Evolutionary conservation across 345 rosid genomes (phyloP).

Genomic region (Populus simonii): DNA sequence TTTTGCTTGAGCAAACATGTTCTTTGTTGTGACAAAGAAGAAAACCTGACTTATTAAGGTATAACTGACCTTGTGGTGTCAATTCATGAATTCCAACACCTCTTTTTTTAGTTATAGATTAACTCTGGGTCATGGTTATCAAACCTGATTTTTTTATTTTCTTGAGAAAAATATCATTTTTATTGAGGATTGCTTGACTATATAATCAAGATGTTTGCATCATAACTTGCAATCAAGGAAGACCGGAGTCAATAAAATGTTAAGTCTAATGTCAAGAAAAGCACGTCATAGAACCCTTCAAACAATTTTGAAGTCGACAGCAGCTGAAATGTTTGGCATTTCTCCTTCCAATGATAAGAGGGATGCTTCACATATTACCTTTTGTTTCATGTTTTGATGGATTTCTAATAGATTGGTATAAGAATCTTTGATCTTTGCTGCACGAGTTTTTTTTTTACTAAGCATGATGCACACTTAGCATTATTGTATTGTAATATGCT

Average conservation of each 20-base stretch:
- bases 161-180: too few relatives aligned
- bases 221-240: conserved; percentile 19
- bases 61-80: too few relatives aligned
- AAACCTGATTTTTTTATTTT: too few relatives aligned
- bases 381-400: conserved; percentile 1
- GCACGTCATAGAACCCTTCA: conserved; percentile 16
- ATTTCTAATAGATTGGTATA: neutral
- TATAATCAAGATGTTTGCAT: too few relatives aligned
- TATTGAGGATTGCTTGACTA: too few relatives aligned
- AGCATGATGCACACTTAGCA: neutral
- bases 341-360: conserved; percentile 52
- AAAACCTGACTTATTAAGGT: too few relatives aligned
- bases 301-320: conserved; percentile 59
- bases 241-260: conserved; percentile 26
- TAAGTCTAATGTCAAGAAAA: conserved; percentile 20
- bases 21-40: too few relatives aligned
- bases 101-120: too few relatives aligned
- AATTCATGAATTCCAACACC: too few relatives aligned
- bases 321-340: conserved; percentile 72
- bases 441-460: neutral
- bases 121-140: too few relatives aligned
- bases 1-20: too few relatives aligned
- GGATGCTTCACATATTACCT: conserved; percentile 29
- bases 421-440: neutral
- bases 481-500: neutral